Evolutionary conservation across 2,329 filamentous ascomycete species (phyloP).

Genomic region (Aspergillus quadricinctus): DNA sequence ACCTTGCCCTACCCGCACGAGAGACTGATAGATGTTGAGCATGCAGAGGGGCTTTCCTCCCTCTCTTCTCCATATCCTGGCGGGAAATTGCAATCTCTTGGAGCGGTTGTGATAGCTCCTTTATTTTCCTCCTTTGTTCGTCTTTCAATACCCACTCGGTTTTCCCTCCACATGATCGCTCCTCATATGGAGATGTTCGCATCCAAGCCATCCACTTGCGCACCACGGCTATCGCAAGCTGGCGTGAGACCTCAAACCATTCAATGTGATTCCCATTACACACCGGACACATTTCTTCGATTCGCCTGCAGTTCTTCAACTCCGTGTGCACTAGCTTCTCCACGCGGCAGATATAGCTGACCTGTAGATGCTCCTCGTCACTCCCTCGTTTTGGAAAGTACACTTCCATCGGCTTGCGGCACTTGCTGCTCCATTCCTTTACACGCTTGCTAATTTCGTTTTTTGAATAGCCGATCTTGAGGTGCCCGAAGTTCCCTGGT

Average conservation of each 20-base stretch:
- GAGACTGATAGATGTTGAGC: too few relatives aligned
- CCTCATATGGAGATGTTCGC: neutral
- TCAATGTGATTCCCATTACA: neutral
- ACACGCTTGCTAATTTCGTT: neutral
- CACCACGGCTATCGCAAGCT: neutral
- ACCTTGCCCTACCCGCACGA: too few relatives aligned
- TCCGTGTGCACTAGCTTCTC: constrained; percentile 4
- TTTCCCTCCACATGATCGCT: neutral
- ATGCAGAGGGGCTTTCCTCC: too few relatives aligned
- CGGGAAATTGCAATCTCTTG: too few relatives aligned
- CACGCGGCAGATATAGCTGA: neutral
- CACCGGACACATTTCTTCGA: neutral
- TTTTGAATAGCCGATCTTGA: constrained; percentile 4
- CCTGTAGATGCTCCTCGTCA: neutral
- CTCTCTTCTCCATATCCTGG: too few relatives aligned
- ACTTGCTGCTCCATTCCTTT: neutral
- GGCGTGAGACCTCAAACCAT: constrained; percentile 1
- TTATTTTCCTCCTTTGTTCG: neutral
- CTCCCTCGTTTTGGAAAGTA: neutral
- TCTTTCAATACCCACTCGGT: neutral
- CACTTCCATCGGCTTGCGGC: neutral
- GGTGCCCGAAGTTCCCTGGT: constrained; percentile 1
- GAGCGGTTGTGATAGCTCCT: too few relatives aligned
- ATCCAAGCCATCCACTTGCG: constrained; percentile 6
- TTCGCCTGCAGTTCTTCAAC: neutral